Percentiles rank a stretch among this genome's conserved stretches.
phyloP scores from a whole-genome alignment of 1,284 basidiomycete genomes.

The Phylloporus sp. region DNA sequence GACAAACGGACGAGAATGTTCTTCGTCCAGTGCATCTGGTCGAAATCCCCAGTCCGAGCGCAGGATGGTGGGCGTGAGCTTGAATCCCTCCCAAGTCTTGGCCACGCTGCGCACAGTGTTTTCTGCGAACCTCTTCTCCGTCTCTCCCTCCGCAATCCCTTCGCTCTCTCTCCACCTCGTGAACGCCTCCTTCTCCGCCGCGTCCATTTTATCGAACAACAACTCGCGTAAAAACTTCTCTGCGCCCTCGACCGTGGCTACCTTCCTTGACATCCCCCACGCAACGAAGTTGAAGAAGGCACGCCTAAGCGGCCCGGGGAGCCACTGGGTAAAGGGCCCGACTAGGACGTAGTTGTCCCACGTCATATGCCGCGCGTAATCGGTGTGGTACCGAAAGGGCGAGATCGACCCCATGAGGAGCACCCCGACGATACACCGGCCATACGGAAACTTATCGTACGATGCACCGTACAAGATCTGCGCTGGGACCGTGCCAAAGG shows the following conservation, averaged over 20 bases:
- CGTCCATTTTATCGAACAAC: slow-evolving; percentile 47
- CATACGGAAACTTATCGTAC: slow-evolving; percentile 54
- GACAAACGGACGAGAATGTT: slow-evolving; percentile 48
- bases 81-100: slow-evolving; percentile 56
- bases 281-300: slow-evolving; percentile 39
- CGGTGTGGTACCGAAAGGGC: slow-evolving; percentile 50
- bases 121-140: slow-evolving; percentile 45
- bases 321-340: slow-evolving; percentile 47
- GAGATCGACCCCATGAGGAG: slow-evolving; percentile 51
- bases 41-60: slow-evolving; percentile 60
- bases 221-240: slow-evolving; percentile 43
- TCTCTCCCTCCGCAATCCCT: slow-evolving; percentile 46
- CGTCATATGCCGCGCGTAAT: slow-evolving; percentile 47
- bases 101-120: slow-evolving; percentile 51
- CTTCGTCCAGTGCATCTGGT: slow-evolving; percentile 47
- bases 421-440: slow-evolving; percentile 48
- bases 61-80: slow-evolving; percentile 46
- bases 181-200: slow-evolving; percentile 45
- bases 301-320: slow-evolving; percentile 47
- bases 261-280: slow-evolving; percentile 38
- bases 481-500: slow-evolving; percentile 56
- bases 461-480: slow-evolving; percentile 61
- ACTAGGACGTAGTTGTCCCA: slow-evolving; percentile 50
- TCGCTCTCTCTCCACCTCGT: slow-evolving; percentile 46
- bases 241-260: slow-evolving; percentile 46